Percentiles rank a stretch among this genome's conserved stretches.
Evolutionary conservation across 176 grass and related monocot genomes (phyloP).

Genomic region (Phyllostachys edulis): DNA sequence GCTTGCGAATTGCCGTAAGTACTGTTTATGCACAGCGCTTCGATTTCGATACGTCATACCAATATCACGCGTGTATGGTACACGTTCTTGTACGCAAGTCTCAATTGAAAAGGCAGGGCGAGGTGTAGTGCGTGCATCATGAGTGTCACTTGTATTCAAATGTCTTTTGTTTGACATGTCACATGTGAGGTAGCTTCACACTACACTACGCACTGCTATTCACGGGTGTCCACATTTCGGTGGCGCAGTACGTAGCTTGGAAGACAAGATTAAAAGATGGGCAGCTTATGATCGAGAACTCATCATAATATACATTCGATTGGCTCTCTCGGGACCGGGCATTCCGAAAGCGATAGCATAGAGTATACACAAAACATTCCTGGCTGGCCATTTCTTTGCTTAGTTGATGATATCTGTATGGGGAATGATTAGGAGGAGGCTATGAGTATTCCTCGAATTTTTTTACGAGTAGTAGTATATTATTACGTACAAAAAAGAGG

Average conservation of each 20-base stretch:
- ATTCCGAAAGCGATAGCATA: constrained; percentile 5
- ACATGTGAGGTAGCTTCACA: background rate
- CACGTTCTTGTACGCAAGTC: background rate
- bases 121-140: background rate
- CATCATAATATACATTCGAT: background rate
- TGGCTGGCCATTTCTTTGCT: background rate
- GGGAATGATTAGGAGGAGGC: no score
- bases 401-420: background rate
- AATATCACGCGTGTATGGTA: background rate
- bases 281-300: constrained; percentile 18
- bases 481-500: no score
- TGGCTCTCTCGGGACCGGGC: constrained; percentile 15
- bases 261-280: constrained; percentile 43
- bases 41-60: background rate
- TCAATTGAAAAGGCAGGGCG: background rate
- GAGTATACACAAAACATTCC: background rate
- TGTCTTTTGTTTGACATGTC: background rate
- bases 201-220: background rate
- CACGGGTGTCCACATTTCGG: background rate
- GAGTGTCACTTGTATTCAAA: background rate
- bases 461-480: no score
- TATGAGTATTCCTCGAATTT: no score
- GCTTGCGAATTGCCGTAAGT: no score
- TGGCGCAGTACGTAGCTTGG: constrained; percentile 33
- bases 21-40: no score